A percentile compares a stretch with the other conserved stretches of the same genome.
Evolutionary conservation across 805 yeast genomes (phyloP).

Genomic region (Lipomyces starkeyi): DNA sequence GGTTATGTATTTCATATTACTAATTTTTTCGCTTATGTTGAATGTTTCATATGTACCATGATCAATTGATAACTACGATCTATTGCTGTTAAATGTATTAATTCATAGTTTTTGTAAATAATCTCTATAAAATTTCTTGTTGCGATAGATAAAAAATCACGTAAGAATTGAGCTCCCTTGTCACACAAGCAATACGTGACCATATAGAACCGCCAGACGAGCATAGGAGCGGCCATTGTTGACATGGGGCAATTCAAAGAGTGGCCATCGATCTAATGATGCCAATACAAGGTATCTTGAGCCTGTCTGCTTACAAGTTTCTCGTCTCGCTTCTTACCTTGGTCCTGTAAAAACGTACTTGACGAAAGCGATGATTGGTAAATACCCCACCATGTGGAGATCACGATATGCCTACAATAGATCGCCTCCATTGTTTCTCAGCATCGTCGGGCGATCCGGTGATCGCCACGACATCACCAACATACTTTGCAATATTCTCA

Average conservation of each 20-base stretch:
- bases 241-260: neutral
- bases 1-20: neutral
- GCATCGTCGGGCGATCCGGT: conserved; percentile 11
- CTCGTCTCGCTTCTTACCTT: neutral
- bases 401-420: conserved; percentile 2
- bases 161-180: neutral
- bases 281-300: neutral
- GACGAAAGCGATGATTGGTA: neutral
- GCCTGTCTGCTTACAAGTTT: neutral
- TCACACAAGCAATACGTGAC: neutral
- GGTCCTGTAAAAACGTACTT: neutral
- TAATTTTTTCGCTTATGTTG: neutral
- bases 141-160: neutral
- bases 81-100: neutral
- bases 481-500: conserved; percentile 21
- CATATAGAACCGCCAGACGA: no score
- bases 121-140: neutral
- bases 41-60: neutral
- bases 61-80: neutral
- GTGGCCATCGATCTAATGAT: neutral
- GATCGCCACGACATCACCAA: conserved; percentile 28
- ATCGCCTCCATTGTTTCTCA: conserved; percentile 11
- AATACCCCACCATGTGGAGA: neutral
- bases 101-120: neutral
- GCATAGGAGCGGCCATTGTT: neutral